Conservation (phyloP, 345 rosid species). For the Litchi chinensis region DNA sequence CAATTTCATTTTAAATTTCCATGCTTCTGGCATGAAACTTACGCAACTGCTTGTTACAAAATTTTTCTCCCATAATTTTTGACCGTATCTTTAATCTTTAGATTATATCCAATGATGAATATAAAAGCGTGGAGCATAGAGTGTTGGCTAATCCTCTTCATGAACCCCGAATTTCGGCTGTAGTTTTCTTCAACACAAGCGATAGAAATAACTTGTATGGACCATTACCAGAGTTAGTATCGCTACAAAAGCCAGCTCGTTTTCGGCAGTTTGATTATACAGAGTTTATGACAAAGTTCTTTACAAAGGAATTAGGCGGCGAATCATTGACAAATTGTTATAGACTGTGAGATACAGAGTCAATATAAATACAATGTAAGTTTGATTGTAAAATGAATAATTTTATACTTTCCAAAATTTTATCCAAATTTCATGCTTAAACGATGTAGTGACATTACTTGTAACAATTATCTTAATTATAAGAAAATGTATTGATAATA, state of each 20-base stretch:
- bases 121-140: conserved; percentile 37
- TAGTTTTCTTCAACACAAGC: conserved; percentile 43
- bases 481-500: no score
- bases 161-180: conserved; percentile 41
- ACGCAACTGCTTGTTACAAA: no score
- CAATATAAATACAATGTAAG: no score
- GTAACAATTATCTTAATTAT: no score
- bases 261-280: conserved; percentile 33
- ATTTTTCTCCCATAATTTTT: no score
- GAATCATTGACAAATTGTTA: conserved; percentile 40
- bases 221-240: conserved; percentile 41
- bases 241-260: conserved; percentile 37
- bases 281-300: conserved; percentile 42
- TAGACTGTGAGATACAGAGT: neutral
- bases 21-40: no score
- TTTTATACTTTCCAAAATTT: no score
- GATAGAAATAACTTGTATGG: conserved; percentile 34
- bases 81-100: no score
- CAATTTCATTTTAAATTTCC: no score
- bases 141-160: conserved; percentile 40
- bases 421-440: no score
- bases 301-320: conserved; percentile 48
- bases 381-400: no score
- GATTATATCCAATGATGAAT: conserved; percentile 51
- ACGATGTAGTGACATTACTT: no score